A percentile compares a stretch with the other conserved stretches of the same genome.
phyloP scores from a whole-genome alignment of 2,329 filamentous ascomycete genomes.

The Rhexocercosporidium sp. region DNA sequence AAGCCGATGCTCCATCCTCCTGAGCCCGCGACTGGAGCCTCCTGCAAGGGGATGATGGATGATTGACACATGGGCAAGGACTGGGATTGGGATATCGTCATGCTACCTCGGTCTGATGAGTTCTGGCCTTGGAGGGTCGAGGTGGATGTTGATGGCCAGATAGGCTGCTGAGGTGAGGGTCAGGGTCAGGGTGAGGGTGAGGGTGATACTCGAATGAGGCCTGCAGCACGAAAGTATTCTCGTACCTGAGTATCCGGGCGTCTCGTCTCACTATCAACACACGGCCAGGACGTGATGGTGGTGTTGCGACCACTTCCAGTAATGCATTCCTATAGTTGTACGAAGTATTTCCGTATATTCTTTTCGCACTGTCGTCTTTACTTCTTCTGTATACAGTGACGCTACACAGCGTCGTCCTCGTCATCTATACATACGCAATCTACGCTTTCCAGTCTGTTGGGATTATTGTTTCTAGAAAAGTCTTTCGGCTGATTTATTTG shows the following conservation, averaged over 20 bases:
- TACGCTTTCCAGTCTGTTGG: neutral
- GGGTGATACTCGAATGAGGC: slow-evolving; percentile 3
- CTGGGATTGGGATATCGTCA: no score
- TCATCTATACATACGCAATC: neutral
- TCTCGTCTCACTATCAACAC: no score
- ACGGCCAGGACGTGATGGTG: no score
- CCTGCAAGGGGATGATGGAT: slow-evolving; percentile 18
- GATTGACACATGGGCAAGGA: slow-evolving; percentile 22
- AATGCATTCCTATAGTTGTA: no score
- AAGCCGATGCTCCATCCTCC: neutral
- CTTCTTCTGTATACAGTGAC: neutral
- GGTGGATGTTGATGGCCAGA: no score
- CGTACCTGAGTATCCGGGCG: no score
- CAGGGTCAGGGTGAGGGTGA: no score
- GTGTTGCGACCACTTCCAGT: no score
- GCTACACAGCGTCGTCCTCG: neutral
- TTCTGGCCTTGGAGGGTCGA: neutral
- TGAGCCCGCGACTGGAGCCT: no score
- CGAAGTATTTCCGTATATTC: no score
- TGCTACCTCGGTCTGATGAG: slow-evolving; percentile 16
- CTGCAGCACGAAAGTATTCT: neutral
- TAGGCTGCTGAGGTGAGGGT: neutral
- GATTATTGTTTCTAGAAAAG: slow-evolving; percentile 2
- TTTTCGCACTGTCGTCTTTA: neutral
- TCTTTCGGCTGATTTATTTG: slow-evolving; percentile 4